Evolutionary conservation across 2,329 filamentous ascomycete species (phyloP), one percentile per base, ranked within the genome.

Genomic region (Dactylonectria macrodidyma): DNA sequence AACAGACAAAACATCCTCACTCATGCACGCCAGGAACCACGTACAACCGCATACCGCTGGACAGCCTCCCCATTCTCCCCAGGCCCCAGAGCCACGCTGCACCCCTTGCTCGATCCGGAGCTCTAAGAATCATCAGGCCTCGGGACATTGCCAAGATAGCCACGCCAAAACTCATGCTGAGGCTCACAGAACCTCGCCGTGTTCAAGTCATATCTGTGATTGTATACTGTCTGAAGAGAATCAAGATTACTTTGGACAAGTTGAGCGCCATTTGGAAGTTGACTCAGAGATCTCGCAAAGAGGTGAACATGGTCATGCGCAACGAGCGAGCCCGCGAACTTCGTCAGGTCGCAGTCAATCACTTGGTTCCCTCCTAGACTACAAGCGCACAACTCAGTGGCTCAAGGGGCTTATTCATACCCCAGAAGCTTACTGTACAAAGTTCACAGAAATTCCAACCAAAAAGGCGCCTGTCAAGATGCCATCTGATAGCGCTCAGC

Each of bases 361-460:
- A 16, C 68, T 75, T 8, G 69, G 71, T 33, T 77, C 79, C 11
- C 60, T 80, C 1, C 60, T 81, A 16, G 75, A 81, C 63, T 80
- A 80, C 61, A 76, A 72, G 24, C 75, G 79, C 30, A 80, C 80
- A 11, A 69, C 74, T 9, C 70, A 77, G 30, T 83, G 80, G 81
- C 69, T 82, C 9, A 77, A 75, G 24, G 75, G 75, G 16, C 64
- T 82, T 10, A 59, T 80, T n/a, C 73, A 59, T n/a, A 65, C 73
- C 46, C 75, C 74, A 6, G 76, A 77, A 7, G 38, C 73, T 2
- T 73, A 77, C 22, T 67, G 66, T 8, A 62, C 78, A 14, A 77
- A 66, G 44, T 73, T 79, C 33, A 81, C 80, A 12, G 73, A 74
- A 22, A 71, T 73, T 8, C 78, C 73, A 0, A 44, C 56, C 24